phyloP scores from a whole-genome alignment of 1,284 basidiomycete genomes.

The Neolentinus lepideus region DNA sequence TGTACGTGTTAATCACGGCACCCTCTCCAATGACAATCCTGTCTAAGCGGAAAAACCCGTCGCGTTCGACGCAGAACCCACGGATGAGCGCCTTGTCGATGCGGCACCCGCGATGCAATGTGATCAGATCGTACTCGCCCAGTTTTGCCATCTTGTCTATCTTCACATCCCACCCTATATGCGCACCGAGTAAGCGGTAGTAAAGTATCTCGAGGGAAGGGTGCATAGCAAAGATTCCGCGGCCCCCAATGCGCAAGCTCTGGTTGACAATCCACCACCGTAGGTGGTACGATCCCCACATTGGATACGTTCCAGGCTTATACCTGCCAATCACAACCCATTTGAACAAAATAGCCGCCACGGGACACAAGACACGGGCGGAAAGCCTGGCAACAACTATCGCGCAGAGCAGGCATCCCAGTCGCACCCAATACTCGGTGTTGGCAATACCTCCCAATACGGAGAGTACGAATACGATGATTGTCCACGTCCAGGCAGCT shows the following conservation, averaged over 20 bases:
- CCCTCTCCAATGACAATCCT: constrained; percentile 29
- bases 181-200: constrained; percentile 37
- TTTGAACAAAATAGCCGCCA: constrained; percentile 32
- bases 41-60: constrained; percentile 33
- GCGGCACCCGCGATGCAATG: constrained; percentile 32
- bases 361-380: constrained; percentile 26
- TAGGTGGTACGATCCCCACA: constrained; percentile 31
- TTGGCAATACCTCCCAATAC: constrained; percentile 21
- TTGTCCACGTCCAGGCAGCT: constrained; percentile 30
- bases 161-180: constrained; percentile 30
- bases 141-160: constrained; percentile 30
- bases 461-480: constrained; percentile 22
- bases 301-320: constrained; percentile 30
- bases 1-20: constrained; percentile 36
- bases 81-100: constrained; percentile 33
- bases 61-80: constrained; percentile 39
- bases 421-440: constrained; percentile 25
- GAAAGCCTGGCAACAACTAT: constrained; percentile 26
- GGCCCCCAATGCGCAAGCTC: constrained; percentile 28
- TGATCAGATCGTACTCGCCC: constrained; percentile 36
- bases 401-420: constrained; percentile 24
- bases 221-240: constrained; percentile 34
- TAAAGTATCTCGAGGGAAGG: constrained; percentile 30
- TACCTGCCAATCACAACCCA: constrained; percentile 38
- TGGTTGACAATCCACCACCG: constrained; percentile 44